Base-by-base conservation (phyloP, 2,329 filamentous ascomycete genomes). In the Gnomoniopsis sp. region DNA sequence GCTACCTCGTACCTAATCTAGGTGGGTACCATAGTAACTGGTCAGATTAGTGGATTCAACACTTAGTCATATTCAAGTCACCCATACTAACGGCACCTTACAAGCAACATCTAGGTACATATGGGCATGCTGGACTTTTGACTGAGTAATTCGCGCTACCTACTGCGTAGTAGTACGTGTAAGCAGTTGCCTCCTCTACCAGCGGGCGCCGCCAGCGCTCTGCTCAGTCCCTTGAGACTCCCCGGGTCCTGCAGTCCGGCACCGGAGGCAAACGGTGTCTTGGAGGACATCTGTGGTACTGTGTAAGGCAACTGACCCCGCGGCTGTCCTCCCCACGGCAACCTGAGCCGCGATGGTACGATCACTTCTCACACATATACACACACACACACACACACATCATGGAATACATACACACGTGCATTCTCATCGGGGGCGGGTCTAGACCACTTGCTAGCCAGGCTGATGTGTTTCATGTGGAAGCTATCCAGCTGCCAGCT, bases 391-490 rank as follows among this genome's bases (percentile, higher is more conserved):
- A n/a, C n/a, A n/a, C n/a, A n/a, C n/a, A n/a, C n/a, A n/a, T n/a
- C n/a, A n/a, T n/a, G n/a, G n/a, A n/a, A n/a, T n/a, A n/a, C n/a
- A n/a, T n/a, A n/a, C n/a, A 30, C 26, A 30, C 8, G 8, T 8
- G 26, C 26, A 30, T 30, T 8, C 26, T 22, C 14, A 11, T 4
- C 44, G 47, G 49, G 49, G 52, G 26, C 26, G 36, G 44, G 53
- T 59, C 56, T 61, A 51, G 59, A 58, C 56, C 52, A 15, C 14
- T 36, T 48, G 52, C 52, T 48, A 55, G 26, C 49, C 46, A 47
- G 33, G 56, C 56, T 41, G n/a, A 43, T 38, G 52, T 54, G 59
- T 61, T 61, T 61, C 59, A 59, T 12, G 17, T 61, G 59, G 56
- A 59, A 43, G 48, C 55, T 51, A 41, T 52, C 38, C 26, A 30